Conservation (phyloP, 129 eudicot species). For the Arctium minus region DNA sequence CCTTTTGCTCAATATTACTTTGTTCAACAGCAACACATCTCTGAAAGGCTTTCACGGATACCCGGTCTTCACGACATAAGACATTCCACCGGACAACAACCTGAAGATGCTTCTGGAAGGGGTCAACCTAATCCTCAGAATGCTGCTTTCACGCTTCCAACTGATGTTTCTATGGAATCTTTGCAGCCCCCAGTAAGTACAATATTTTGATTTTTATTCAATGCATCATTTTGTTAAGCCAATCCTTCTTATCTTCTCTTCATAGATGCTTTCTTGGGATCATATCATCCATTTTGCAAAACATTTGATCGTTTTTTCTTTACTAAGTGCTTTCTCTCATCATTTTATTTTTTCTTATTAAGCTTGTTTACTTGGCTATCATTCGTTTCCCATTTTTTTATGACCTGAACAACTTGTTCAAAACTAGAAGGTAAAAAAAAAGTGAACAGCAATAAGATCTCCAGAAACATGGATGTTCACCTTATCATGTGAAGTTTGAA, state of each 20-base stretch:
- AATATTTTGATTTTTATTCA: background rate
- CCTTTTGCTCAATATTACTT: background rate
- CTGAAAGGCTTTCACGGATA: conserved; percentile 50
- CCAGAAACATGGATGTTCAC: background rate
- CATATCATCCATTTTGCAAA: background rate
- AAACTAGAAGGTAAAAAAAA: background rate
- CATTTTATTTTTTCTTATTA: background rate
- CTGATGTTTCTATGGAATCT: conserved; percentile 45
- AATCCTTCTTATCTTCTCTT: background rate
- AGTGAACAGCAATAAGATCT: background rate
- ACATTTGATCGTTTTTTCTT: background rate
- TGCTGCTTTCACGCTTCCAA: conserved; percentile 32
- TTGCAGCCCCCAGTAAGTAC: conserved; percentile 58
- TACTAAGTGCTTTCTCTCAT: background rate
- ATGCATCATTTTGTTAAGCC: background rate
- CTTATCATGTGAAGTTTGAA: background rate
- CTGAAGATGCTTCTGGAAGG: conserved; percentile 43
- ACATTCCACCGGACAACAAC: conserved; percentile 43
- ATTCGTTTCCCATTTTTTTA: background rate
- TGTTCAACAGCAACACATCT: conserved; percentile 44
- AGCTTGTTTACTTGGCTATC: background rate
- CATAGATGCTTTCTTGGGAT: background rate
- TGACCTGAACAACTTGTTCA: background rate
- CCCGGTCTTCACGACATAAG: conserved; percentile 46
- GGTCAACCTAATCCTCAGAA: conserved; percentile 33